Evolutionary conservation across 2,329 filamentous ascomycete species (phyloP), one percentile per base, ranked within the genome.

Genomic region (Cladophialophora chaetospira): DNA sequence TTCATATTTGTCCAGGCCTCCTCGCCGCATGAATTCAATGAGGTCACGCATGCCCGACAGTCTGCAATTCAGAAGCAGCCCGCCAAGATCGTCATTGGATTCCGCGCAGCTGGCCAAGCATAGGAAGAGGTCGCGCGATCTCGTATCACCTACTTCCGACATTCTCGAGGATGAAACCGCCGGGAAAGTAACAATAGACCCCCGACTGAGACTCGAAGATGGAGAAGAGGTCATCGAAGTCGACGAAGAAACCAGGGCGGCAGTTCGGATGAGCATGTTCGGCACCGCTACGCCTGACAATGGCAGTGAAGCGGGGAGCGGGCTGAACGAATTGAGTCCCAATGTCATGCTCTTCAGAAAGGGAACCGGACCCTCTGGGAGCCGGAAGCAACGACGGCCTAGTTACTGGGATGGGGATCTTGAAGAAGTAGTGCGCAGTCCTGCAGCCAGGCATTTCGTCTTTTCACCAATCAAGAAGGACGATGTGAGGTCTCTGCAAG

Each of bases 381-480:
- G 56, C 23, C 46, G 62, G 45, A 62, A 63, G 53, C 65, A 66
- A 45, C 52, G 63, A 35, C 40, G 64, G 25, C 63, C 63, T 13
- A 66, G 64, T 35, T 66, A 66, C 36, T 66, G 64, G 63, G 64
- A 66, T 43, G 54, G 53, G 15, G 64, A 66, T 48, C 54, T 66
- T 25, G 55, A 63, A 46, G 60, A 65, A 46, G 57, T 66, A 17
- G 49, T 61, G n/a, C 53, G 58, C 15, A 63, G 58, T 48, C 62
- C 62, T 26, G 64, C 64, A 25, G 62, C 61, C n/a, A 56, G 63
- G 40, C 55, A 61, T 53, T 46, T 62, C 10, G 57, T 60, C 19
- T 60, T 49, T 23, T 62, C 60, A 21, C 56, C 60, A 15, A 57
- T 62, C 46, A 57, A 49, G 28, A 60, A 55, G 26, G 60, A 60